These are phyloP conservation scores for Solanum pennellii DNA, from an alignment of 257 asterid species.

Conservation along the genomic window DNA sequence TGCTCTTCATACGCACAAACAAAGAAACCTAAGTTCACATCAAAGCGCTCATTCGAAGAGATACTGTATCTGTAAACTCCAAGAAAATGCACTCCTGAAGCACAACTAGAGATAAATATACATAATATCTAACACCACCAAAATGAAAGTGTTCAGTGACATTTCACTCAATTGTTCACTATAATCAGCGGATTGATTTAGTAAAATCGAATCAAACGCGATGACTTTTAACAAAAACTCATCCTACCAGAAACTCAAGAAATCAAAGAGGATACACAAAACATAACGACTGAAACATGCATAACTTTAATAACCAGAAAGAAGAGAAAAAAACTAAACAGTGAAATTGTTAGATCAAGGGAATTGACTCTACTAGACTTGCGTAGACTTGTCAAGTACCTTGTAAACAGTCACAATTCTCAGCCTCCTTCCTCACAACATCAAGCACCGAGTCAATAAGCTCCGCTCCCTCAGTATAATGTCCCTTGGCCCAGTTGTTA, in stretches of 20 bases:
- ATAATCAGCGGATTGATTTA: neutral
- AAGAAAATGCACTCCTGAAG: neutral
- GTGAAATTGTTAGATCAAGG: neutral
- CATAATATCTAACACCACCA: neutral
- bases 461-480: neutral
- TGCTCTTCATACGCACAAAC: neutral
- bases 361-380: neutral
- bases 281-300: neutral
- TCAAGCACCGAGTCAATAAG: neutral
- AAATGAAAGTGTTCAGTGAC: neutral
- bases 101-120: neutral
- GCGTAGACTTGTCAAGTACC: neutral
- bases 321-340: neutral
- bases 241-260: neutral
- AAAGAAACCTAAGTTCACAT: neutral
- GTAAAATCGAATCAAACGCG: neutral
- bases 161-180: neutral
- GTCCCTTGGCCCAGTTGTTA: neutral
- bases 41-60: neutral
- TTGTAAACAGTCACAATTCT: neutral
- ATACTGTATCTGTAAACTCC: neutral
- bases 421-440: conserved; percentile 1
- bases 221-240: neutral
- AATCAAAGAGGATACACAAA: neutral
- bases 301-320: neutral